These are phyloP conservation scores for Pseudogymnoascus sp. DNA, from an alignment of 2,329 filamentous ascomycete genomes.

Conservation along the genomic window DNA sequence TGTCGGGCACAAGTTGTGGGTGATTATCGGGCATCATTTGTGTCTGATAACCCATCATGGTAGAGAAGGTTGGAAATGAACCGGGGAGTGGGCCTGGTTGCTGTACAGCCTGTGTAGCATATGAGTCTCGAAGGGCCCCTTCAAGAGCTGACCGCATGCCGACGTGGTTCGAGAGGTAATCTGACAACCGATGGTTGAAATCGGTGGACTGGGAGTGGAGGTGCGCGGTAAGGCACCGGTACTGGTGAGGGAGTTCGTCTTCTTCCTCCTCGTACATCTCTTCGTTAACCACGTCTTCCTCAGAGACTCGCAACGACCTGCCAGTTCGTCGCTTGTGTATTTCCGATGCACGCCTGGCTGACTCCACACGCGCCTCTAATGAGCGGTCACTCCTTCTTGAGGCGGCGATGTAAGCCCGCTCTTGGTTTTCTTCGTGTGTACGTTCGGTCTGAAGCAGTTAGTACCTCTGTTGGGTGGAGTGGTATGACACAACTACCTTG, in stretches of 20 bases:
- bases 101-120: not conserved
- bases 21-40: not conserved
- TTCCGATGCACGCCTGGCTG: slow-evolving; percentile 78
- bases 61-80: not conserved
- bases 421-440: slow-evolving; percentile 74
- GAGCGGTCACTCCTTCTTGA: slow-evolving; percentile 80
- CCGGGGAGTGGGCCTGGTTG: not conserved
- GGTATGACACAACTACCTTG: slow-evolving; percentile 22
- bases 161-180: slow-evolving; percentile 49
- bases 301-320: slow-evolving; percentile 69
- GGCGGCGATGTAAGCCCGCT: slow-evolving; percentile 85
- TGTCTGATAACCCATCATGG: not conserved
- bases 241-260: slow-evolving; percentile 64
- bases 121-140: not conserved
- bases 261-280: slow-evolving; percentile 97
- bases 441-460: slow-evolving; percentile 52
- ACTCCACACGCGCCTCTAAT: slow-evolving; percentile 80
- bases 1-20: not conserved
- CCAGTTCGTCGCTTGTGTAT: slow-evolving; percentile 86
- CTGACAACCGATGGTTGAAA: slow-evolving; percentile 24
- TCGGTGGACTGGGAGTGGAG: slow-evolving; percentile 30
- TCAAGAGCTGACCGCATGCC: slow-evolving; percentile 18
- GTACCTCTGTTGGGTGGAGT: not conserved
- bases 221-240: slow-evolving; percentile 54
- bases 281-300: slow-evolving; percentile 80